A percentile compares a stretch with the other conserved stretches of the same genome.
These are phyloP conservation scores for Pseudonectria buxi DNA, from an alignment of 2,329 filamentous ascomycete genomes.

Conservation along the genomic window DNA sequence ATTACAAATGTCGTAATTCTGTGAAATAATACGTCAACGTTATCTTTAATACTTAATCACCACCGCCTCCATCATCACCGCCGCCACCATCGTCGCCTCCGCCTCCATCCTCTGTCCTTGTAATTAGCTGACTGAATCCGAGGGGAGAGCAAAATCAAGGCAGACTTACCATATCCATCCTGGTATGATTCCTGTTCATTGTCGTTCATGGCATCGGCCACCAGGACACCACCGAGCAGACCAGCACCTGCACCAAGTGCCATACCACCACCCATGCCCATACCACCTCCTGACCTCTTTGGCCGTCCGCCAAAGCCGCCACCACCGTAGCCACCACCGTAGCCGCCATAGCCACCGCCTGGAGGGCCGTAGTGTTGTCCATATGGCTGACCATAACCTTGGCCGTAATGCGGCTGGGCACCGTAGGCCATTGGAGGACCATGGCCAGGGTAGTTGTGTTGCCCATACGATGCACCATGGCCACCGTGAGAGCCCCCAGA, in stretches of 20 bases:
- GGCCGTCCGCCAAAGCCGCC: constrained; percentile 31
- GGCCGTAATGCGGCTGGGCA: constrained; percentile 19
- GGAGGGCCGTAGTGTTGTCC: constrained; percentile 20
- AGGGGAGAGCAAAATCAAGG: not conserved
- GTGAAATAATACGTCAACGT: constrained; percentile 1
- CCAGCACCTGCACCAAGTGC: constrained; percentile 77
- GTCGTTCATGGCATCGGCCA: constrained; percentile 62
- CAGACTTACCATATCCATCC: constrained; percentile 35
- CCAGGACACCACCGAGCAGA: constrained; percentile 67
- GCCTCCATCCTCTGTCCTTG: constrained; percentile 26
- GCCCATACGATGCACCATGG: constrained; percentile 19
- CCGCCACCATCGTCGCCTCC: constrained; percentile 24
- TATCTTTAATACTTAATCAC: constrained; percentile 10
- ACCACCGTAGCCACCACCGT: constrained; percentile 21
- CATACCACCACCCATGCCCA: constrained; percentile 67
- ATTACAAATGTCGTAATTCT: no score
- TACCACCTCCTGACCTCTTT: constrained; percentile 35
- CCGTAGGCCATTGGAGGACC: constrained; percentile 22
- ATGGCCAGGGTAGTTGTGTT: constrained; percentile 18
- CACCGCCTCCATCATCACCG: constrained; percentile 24
- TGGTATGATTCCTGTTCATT: constrained; percentile 51
- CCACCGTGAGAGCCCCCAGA: constrained; percentile 11
- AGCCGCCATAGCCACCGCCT: constrained; percentile 16
- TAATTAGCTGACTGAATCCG: constrained; percentile 11
- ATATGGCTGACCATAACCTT: constrained; percentile 14